Evolutionary conservation across 164 flowering plant genomes (phyloP).

Genomic region (Berberis thunbergii): DNA sequence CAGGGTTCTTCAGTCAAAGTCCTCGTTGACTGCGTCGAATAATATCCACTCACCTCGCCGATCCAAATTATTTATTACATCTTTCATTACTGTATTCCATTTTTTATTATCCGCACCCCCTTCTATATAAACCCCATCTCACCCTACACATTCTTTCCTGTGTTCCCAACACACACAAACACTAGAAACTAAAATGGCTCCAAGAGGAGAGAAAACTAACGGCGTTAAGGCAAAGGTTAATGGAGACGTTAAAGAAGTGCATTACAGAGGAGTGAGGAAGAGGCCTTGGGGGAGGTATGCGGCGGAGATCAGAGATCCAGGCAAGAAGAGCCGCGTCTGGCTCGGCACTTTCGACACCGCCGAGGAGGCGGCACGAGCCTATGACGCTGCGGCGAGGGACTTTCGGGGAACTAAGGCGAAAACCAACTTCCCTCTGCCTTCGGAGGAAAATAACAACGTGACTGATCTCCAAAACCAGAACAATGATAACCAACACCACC

Average conservation of each 20-base stretch:
- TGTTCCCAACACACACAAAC: background rate
- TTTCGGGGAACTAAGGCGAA: constrained; percentile 70
- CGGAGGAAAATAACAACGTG: too few species aligned
- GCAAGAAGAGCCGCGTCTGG: constrained; percentile 72
- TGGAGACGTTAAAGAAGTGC: constrained; percentile 31
- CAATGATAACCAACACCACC: constrained; percentile 2
- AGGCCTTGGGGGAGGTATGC: constrained; percentile 84
- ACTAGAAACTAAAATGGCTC: constrained; percentile 29
- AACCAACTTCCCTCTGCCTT: constrained; percentile 43
- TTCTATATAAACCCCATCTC: too few species aligned
- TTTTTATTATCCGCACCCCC: too few species aligned
- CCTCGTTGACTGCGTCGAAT: too few species aligned
- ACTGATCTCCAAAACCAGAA: background rate
- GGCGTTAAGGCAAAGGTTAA: constrained; percentile 3
- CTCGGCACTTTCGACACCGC: constrained; percentile 70
- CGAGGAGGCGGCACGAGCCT: constrained; percentile 66
- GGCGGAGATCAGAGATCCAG: constrained; percentile 74
- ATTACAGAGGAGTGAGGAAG: constrained; percentile 66
- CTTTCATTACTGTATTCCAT: too few species aligned
- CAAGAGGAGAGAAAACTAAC: constrained; percentile 18
- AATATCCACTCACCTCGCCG: too few species aligned
- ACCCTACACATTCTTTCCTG: too few species aligned
- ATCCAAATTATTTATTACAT: too few species aligned
- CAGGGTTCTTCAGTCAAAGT: too few species aligned
- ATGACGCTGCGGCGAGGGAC: constrained; percentile 61